Evolutionary conservation across 345 rosid genomes (phyloP).

Genomic region (Mercurialis annua): DNA sequence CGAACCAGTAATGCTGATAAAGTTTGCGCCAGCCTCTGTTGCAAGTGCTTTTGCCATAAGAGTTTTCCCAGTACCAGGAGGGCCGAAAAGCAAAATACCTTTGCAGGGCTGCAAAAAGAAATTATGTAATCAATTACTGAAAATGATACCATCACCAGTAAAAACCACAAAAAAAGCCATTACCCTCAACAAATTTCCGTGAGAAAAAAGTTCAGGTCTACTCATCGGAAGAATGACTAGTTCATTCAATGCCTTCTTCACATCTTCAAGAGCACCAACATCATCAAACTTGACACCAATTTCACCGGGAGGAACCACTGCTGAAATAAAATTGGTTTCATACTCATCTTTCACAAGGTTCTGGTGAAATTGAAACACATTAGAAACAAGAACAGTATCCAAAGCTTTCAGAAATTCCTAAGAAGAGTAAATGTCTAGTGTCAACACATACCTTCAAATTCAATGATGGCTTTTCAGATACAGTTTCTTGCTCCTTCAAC

Average conservation of each 20-base stretch:
- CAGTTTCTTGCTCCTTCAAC: conserved; percentile 74
- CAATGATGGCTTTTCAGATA: conserved; percentile 60
- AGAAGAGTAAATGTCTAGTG: conserved; percentile 7
- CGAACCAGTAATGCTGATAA: conserved; percentile 96
- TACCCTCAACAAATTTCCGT: conserved; percentile 91
- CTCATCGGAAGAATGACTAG: conserved; percentile 99
- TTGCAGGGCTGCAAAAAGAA: conserved; percentile 75
- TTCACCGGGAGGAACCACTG: conserved; percentile 93
- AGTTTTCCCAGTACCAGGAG: conserved; percentile 99
- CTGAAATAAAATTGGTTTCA: conserved; percentile 80
- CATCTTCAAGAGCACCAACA: conserved; percentile 95
- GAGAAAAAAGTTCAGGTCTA: conserved; percentile 90
- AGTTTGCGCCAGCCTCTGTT: conserved; percentile 96
- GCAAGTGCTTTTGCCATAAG: conserved; percentile 97
- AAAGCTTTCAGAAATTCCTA: conserved; percentile 12
- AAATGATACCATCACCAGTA: neutral
- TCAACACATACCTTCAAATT: conserved; percentile 64
- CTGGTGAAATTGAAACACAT: conserved; percentile 39
- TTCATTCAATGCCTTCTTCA: conserved; percentile 86
- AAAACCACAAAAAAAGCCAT: conserved; percentile 12
- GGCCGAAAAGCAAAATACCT: conserved; percentile 97
- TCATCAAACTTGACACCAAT: conserved; percentile 91
- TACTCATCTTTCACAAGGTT: conserved; percentile 86
- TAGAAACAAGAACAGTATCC: conserved; percentile 17
- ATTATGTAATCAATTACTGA: conserved; percentile 11